phyloP scores from a whole-genome alignment of 2,329 filamentous ascomycete genomes.

The Trichoderma atrobrunneum region DNA sequence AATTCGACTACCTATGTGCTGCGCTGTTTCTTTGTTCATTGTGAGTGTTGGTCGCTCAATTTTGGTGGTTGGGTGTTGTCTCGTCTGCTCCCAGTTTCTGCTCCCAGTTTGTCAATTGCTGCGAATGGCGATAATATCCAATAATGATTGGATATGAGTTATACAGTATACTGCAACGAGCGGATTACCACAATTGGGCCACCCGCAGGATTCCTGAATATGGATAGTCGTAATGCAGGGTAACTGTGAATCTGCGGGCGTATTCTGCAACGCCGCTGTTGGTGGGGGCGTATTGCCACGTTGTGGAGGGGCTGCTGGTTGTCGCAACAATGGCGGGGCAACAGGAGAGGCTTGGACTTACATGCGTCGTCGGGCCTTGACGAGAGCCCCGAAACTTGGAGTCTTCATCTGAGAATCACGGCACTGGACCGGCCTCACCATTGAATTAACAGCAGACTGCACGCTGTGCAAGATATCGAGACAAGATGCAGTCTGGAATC shows the following conservation, averaged over 20 bases:
- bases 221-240: not conserved
- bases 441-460: not conserved
- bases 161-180: not conserved
- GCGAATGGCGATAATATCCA: not conserved
- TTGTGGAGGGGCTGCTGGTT: slow-evolving; percentile 10
- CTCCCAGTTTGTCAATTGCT: not conserved
- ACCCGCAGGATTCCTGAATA: not conserved
- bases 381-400: slow-evolving; percentile 9
- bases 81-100: not conserved
- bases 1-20: not conserved
- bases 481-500: slow-evolving; percentile 73
- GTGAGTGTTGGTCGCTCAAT: not conserved
- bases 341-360: slow-evolving; percentile 2
- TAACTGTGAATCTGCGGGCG: not conserved
- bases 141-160: not conserved
- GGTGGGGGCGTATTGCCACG: slow-evolving; percentile 11
- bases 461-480: not conserved
- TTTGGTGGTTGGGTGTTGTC: not conserved
- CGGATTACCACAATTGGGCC: not conserved
- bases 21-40: not conserved
- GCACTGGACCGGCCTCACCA: not conserved
- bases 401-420: slow-evolving; percentile 3
- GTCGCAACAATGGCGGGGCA: slow-evolving; percentile 18
- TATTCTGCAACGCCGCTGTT: not conserved
- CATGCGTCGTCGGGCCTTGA: slow-evolving; percentile 16